Evolutionary conservation across 2,329 filamentous ascomycete species (phyloP).

Genomic region (Colletotrichum cuscutae): DNA sequence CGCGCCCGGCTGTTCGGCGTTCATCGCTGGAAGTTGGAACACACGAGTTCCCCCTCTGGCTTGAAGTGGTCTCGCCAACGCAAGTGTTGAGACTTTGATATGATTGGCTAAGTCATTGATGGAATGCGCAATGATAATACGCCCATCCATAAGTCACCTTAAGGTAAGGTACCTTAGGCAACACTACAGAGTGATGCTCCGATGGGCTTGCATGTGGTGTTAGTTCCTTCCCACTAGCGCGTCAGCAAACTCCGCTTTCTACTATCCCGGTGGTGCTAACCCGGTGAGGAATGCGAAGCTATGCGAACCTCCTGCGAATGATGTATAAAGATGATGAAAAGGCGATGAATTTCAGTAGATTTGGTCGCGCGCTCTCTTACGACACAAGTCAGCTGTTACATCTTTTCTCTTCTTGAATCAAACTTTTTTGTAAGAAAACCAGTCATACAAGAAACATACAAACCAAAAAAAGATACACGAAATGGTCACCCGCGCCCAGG

Average conservation of each 20-base stretch:
- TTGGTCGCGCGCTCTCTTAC: background rate
- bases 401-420: background rate
- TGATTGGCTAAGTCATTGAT: background rate
- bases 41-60: background rate
- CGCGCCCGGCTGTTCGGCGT: background rate
- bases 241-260: background rate
- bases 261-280: background rate
- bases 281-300: constrained; percentile 14
- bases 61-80: too few species aligned
- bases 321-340: constrained; percentile 9
- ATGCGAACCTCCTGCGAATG: background rate
- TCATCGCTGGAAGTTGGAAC: background rate
- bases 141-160: too few species aligned
- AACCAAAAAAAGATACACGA: background rate
- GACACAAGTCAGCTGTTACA: too few species aligned
- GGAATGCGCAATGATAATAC: background rate
- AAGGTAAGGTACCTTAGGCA: background rate
- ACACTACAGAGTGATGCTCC: background rate
- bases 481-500: constrained; percentile 49
- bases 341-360: background rate
- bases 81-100: background rate
- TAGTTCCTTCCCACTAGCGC: background rate
- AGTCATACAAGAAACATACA: background rate
- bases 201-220: background rate
- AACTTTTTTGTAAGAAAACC: too few species aligned